Evolutionary conservation across 345 rosid genomes (phyloP), one percentile per base, ranked within the genome.

Genomic region (Litchi chinensis): DNA sequence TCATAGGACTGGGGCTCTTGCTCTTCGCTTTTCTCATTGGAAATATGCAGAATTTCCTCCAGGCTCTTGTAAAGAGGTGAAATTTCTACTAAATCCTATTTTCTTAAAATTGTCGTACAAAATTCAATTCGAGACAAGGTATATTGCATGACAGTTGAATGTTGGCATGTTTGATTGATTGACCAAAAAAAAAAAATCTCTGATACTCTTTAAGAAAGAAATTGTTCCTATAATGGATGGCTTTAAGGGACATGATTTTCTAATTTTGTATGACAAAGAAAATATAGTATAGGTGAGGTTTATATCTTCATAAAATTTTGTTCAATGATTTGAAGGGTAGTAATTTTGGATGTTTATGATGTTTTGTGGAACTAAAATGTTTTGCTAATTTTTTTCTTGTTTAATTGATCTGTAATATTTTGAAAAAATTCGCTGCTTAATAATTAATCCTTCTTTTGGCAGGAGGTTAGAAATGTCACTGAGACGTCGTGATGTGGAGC

Each of bases 1-100:
- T 95, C 41, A 80, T 92, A 18, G 97, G 95, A 81, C 64, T 93
- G 21, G 99, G 99, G 21, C 97, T 95, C 74, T 82, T 95, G 89
- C 95, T 95, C 46, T 95, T 95, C 76, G 98, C 96, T 48, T 91
- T 89, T 80, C 95, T 95, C 78, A 93, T 93, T 76, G 99, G 99
- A 69, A 95, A 95, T 83, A 95, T 93, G 90, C 99, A 95, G 82
- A 95, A 92, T 81, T 91, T 95, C 83, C 98, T 95, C 80, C 98
- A 89, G 80, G 88, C 97, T 80, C 91, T 92, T 60, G 96, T 90
- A 59, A 83, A 85, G 79, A 93, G 98, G 99, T 95, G 84, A 5
- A 26, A 16, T 24, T 65, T 75, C 57, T 62, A 32, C 11, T 64
- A 46, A 16, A 10, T 77, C 6, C 15, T 77, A 21, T 44, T 28